Evolutionary conservation across 2,329 filamentous ascomycete species (phyloP).

Genomic region (Xylaria arbuscula): DNA sequence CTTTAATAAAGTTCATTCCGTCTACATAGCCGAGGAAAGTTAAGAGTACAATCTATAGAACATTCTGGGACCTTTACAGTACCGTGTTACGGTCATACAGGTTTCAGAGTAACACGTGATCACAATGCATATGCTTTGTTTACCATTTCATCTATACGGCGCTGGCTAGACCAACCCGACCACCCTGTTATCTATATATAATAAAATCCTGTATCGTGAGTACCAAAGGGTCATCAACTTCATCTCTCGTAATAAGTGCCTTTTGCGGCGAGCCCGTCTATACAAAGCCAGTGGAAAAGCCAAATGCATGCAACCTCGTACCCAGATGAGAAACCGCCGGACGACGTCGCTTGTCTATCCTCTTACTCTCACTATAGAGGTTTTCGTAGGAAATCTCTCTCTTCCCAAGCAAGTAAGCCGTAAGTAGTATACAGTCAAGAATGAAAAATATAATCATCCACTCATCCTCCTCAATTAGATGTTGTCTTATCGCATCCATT

Average conservation of each 20-base stretch:
- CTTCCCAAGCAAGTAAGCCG: constrained; percentile 27
- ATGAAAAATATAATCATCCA: constrained; percentile 18
- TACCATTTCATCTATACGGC: constrained; percentile 27
- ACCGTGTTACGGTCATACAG: neutral
- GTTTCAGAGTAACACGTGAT: neutral
- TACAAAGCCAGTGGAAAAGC: constrained; percentile 37
- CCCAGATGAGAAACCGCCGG: constrained; percentile 18
- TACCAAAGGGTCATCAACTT: constrained; percentile 27
- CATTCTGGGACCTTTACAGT: neutral
- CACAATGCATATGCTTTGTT: constrained; percentile 24
- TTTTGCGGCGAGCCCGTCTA: constrained; percentile 27
- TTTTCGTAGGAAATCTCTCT: constrained; percentile 15
- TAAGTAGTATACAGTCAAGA: constrained; percentile 29
- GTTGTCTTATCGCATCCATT: constrained; percentile 25
- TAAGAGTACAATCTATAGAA: neutral
- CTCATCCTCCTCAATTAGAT: constrained; percentile 34
- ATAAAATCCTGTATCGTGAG: constrained; percentile 29
- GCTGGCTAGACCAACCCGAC: constrained; percentile 27
- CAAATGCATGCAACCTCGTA: constrained; percentile 30
- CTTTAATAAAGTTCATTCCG: too few relatives aligned
- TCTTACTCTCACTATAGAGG: constrained; percentile 9
- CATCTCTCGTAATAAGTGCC: constrained; percentile 30
- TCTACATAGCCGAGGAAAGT: too few relatives aligned
- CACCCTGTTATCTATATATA: constrained; percentile 30
- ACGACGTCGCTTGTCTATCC: constrained; percentile 23